Conservation (phyloP, 495 filamentous ascomycete genomes). For the Neurospora discreta region DNA sequence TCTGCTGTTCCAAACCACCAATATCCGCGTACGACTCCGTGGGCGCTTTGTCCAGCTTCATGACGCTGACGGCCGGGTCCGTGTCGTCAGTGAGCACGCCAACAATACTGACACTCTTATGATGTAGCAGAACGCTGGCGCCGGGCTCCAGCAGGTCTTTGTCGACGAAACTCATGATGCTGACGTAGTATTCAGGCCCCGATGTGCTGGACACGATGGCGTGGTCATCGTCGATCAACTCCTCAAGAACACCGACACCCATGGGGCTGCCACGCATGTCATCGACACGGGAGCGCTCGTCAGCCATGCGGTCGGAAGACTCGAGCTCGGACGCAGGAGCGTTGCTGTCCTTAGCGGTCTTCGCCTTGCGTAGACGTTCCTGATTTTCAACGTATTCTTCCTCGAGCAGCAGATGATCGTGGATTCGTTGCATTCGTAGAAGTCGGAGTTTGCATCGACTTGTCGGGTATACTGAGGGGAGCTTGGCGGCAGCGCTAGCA, state of each 20-base stretch:
- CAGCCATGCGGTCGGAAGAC: constrained; percentile 66
- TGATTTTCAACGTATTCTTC: constrained; percentile 99
- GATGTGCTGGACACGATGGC: constrained; percentile 97
- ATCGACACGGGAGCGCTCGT: constrained; percentile 91
- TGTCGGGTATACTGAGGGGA: constrained; percentile 86
- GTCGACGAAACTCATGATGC: constrained; percentile 99
- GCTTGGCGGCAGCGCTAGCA: constrained; percentile 85
- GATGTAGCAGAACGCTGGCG: constrained; percentile 88
- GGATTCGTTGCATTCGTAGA: constrained; percentile 94
- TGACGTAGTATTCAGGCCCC: constrained; percentile 97
- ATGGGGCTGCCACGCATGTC: constrained; percentile 98
- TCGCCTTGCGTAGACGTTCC: constrained; percentile 84
- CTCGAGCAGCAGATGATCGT: constrained; percentile 93
- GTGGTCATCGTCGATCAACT: constrained; percentile 99
- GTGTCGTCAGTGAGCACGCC: constrained; percentile 95
- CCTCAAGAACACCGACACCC: constrained; percentile 95
- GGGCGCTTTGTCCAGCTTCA: constrained; percentile 99
- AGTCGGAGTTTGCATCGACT: constrained; percentile 95
- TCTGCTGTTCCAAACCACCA: constrained; percentile 87
- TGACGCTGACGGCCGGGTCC: constrained; percentile 91
- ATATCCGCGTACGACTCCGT: constrained; percentile 99
- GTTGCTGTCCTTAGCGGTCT: constrained; percentile 59
- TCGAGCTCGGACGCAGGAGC: constrained; percentile 51
- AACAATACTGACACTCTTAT: constrained; percentile 96
- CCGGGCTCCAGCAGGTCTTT: constrained; percentile 97